A percentile compares a stretch with the other conserved stretches of the same genome.
Conservation (phyloP, 176 grass and related monocot species). For the Aechmea fasciata region DNA sequence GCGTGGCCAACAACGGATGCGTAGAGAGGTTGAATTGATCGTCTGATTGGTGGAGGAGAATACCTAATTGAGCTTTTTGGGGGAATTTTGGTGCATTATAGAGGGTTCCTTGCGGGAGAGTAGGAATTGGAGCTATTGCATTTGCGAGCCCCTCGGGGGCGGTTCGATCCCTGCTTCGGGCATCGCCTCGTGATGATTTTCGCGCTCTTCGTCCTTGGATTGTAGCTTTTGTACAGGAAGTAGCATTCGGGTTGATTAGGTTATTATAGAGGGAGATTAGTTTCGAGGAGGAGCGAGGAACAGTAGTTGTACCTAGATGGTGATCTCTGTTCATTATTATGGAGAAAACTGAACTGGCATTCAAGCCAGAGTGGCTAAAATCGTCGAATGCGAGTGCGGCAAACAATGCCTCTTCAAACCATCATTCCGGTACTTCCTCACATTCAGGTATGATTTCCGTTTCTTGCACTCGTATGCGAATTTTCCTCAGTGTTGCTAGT, state of each 20-base stretch:
- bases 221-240: not conserved
- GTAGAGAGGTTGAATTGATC: not conserved
- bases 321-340: conserved; percentile 48
- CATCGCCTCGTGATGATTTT: not conserved
- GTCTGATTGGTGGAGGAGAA: not conserved
- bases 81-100: no score
- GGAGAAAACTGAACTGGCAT: conserved; percentile 36
- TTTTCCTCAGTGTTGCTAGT: not conserved
- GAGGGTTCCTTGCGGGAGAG: not conserved
- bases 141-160: not conserved
- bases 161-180: not conserved
- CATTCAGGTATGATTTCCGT: conserved; percentile 32
- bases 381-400: conserved; percentile 9
- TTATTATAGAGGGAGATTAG: not conserved
- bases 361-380: conserved; percentile 59
- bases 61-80: not conserved
- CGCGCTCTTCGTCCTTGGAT: not conserved
- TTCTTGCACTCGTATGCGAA: not conserved
- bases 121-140: not conserved
- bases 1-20: not conserved
- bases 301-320: conserved; percentile 31
- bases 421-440: conserved; percentile 27
- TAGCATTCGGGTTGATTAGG: not conserved
- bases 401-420: conserved; percentile 14
- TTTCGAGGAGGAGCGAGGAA: not conserved